A percentile compares a stretch with the other conserved stretches of the same genome.
phyloP scores from a whole-genome alignment of 768 basidiomycete species.

The Russula vinacea region DNA sequence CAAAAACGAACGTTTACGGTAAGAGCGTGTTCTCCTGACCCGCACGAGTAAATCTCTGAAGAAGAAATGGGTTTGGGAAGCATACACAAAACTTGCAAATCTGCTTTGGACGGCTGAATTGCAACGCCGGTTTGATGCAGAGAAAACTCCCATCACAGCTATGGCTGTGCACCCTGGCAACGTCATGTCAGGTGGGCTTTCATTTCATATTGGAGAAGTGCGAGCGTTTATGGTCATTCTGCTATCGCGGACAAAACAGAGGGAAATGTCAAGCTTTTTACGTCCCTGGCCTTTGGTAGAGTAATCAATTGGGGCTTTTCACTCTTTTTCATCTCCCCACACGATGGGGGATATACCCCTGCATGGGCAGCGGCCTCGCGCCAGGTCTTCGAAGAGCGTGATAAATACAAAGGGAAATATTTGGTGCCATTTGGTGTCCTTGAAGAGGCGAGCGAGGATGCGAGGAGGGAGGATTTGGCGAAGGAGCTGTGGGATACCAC shows the following conservation, averaged over 20 bases:
- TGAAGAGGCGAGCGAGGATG: slow-evolving; percentile 34
- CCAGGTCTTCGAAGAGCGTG: slow-evolving; percentile 35
- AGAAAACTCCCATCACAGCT: slow-evolving; percentile 40
- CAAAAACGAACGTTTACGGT: slow-evolving; percentile 32
- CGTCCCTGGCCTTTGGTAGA: slow-evolving; percentile 16
- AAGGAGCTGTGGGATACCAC: slow-evolving; percentile 43
- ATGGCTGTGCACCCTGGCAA: slow-evolving; percentile 45
- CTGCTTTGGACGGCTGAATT: slow-evolving; percentile 50
- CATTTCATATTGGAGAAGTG: not conserved
- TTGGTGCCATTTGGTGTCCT: slow-evolving; percentile 40
- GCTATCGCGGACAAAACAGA: slow-evolving; percentile 15
- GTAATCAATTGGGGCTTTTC: slow-evolving; percentile 25
- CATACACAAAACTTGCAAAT: slow-evolving; percentile 49
- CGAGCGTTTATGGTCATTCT: not conserved
- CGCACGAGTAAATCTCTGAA: not conserved
- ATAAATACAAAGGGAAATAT: slow-evolving; percentile 41
- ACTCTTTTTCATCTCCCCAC: slow-evolving; percentile 34
- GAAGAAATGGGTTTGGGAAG: slow-evolving; percentile 35
- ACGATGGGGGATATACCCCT: slow-evolving; percentile 39
- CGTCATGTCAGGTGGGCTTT: slow-evolving; percentile 39
- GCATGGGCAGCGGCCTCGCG: slow-evolving; percentile 44
- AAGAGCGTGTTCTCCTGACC: not conserved
- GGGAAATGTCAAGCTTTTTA: slow-evolving; percentile 28
- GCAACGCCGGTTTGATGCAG: slow-evolving; percentile 45
- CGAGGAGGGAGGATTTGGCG: slow-evolving; percentile 37